These are phyloP conservation scores for Ceratonia siliqua DNA, from an alignment of 306 rosid genomes.

Conservation along the genomic window DNA sequence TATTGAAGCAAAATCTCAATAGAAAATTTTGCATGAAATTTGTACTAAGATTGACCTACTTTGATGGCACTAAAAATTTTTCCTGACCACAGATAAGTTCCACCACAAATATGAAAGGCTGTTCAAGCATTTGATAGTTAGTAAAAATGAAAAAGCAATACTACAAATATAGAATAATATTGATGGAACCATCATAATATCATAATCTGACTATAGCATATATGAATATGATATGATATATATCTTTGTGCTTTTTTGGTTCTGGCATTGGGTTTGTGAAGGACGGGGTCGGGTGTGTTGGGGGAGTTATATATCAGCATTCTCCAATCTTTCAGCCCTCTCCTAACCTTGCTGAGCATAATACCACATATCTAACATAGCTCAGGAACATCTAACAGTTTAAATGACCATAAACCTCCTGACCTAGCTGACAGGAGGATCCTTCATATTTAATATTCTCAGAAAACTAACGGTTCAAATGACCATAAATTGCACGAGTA, in stretches of 20 bases:
- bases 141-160: not conserved
- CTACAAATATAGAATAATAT: constrained; percentile 14
- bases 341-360: constrained; percentile 4
- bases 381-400: constrained; percentile 21
- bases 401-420: not conserved
- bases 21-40: constrained; percentile 2
- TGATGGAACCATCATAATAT: not conserved
- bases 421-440: constrained; percentile 16
- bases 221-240: not conserved
- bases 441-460: constrained; percentile 15
- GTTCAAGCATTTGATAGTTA: not conserved
- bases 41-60: not conserved
- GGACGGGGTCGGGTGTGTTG: too few species aligned
- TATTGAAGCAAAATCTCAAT: constrained; percentile 4
- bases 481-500: not conserved
- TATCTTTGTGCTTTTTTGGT: not conserved
- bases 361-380: not conserved
- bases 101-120: not conserved
- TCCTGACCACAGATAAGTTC: not conserved
- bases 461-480: not conserved
- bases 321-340: constrained; percentile 10
- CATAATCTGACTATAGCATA: constrained; percentile 11
- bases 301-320: too few species aligned
- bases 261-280: too few species aligned
- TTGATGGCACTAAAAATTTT: constrained; percentile 6